Conservation (phyloP, 2,329 filamentous ascomycete species). For the Verticillium dahliae region DNA sequence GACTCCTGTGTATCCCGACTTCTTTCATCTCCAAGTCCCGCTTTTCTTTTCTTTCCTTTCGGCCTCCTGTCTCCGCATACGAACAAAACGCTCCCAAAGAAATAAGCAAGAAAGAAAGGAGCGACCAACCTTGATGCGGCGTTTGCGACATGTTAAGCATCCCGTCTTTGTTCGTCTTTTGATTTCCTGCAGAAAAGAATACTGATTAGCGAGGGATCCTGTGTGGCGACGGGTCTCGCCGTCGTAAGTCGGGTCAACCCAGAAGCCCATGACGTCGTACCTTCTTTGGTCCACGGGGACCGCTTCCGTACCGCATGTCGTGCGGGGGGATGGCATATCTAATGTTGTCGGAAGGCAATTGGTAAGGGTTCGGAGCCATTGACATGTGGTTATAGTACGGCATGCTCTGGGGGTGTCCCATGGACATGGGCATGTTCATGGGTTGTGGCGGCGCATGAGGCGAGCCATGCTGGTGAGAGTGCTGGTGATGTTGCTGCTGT, state of each 20-base stretch:
- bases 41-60: background rate
- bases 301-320: conserved; percentile 36
- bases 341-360: background rate
- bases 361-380: conserved; percentile 32
- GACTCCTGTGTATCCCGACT: background rate
- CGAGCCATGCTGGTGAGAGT: background rate
- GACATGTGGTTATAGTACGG: conserved; percentile 14
- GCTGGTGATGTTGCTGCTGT: conserved; percentile 8
- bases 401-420: conserved; percentile 31
- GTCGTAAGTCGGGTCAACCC: too few relatives aligned
- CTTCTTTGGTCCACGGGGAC: conserved; percentile 49
- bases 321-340: background rate
- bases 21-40: background rate
- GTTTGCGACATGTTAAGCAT: conserved; percentile 56
- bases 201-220: background rate
- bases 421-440: conserved; percentile 27
- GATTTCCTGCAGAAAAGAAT: conserved; percentile 43
- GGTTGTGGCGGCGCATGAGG: conserved; percentile 21
- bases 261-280: conserved; percentile 25
- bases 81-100: background rate
- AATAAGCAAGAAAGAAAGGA: conserved; percentile 7
- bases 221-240: too few relatives aligned
- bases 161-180: conserved; percentile 58
- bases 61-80: background rate
- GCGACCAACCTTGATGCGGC: conserved; percentile 53